These are phyloP conservation scores for Misopates orontium DNA, from an alignment of 257 asterid species.

Conservation along the genomic window DNA sequence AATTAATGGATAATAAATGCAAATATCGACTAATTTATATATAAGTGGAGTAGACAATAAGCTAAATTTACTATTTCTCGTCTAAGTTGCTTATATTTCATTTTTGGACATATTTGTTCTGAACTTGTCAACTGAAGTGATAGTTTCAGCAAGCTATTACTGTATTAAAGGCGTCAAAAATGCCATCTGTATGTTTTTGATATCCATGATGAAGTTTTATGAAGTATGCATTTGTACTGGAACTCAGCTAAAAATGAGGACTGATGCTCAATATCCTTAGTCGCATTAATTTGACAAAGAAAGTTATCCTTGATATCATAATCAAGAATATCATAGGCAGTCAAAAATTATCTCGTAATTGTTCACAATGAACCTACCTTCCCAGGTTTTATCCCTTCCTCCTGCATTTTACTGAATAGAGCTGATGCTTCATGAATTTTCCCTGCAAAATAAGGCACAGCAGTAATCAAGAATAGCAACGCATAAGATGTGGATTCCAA, in stretches of 20 bases:
- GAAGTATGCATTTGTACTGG: background rate
- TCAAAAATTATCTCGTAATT: background rate
- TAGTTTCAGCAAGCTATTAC: background rate
- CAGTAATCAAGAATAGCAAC: conserved; percentile 19
- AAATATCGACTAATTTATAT: background rate
- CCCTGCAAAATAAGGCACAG: conserved; percentile 50
- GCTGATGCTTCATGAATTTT: conserved; percentile 70
- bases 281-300: background rate
- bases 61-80: conserved; percentile 10
- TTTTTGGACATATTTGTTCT: background rate
- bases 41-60: background rate
- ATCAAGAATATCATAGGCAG: too few relatives aligned
- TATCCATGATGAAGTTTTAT: background rate
- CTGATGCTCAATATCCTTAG: too few relatives aligned
- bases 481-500: background rate
- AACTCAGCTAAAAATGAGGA: background rate
- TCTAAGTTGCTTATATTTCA: background rate
- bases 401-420: conserved; percentile 74
- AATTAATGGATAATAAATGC: background rate
- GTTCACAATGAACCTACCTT: conserved; percentile 45
- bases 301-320: background rate
- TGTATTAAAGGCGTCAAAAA: background rate
- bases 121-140: background rate
- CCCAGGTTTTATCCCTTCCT: conserved; percentile 83
- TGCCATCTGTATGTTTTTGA: background rate